Conservation (phyloP, 257 asterid species). For the Fraxinus americana region DNA sequence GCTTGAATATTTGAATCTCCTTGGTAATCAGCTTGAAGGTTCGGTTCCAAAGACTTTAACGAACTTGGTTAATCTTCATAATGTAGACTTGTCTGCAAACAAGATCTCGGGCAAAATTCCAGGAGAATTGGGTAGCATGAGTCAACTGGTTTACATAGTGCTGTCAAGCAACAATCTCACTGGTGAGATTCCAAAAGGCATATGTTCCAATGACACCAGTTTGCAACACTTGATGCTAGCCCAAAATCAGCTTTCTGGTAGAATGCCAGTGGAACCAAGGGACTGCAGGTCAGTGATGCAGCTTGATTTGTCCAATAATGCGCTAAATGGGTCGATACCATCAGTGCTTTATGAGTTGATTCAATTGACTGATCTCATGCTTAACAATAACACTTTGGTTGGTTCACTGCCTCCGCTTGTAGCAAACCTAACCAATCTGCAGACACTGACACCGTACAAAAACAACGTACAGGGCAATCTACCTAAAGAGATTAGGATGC, state of each 20-base stretch:
- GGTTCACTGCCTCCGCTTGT: conserved; percentile 63
- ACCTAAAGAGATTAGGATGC: conserved; percentile 79
- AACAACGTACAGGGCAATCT: conserved; percentile 60
- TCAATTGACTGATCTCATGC: conserved; percentile 66
- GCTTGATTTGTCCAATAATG: conserved; percentile 82
- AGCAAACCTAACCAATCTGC: conserved; percentile 74
- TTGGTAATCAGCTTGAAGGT: conserved; percentile 72
- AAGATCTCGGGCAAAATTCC: conserved; percentile 70
- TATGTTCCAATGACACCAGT: conserved; percentile 65
- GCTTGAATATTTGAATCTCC: conserved; percentile 59
- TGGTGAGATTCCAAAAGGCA: conserved; percentile 48
- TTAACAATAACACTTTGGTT: conserved; percentile 71
- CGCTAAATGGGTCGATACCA: conserved; percentile 62
- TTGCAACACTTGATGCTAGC: conserved; percentile 64
- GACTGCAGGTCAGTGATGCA: conserved; percentile 57
- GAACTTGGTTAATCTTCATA: conserved; percentile 47
- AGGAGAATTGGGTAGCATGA: conserved; percentile 55
- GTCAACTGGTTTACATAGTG: conserved; percentile 49
- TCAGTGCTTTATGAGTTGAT: conserved; percentile 58
- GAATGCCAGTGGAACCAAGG: conserved; percentile 51
- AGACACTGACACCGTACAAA: conserved; percentile 64
- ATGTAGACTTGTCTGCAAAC: conserved; percentile 70
- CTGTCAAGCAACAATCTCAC: conserved; percentile 71
- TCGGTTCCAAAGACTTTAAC: conserved; percentile 60
- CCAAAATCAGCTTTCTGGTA: conserved; percentile 60